Evolutionary conservation across 1,284 basidiomycete species (phyloP), one percentile per base, ranked within the genome.

Genomic region (Sporisorium exsertum): DNA sequence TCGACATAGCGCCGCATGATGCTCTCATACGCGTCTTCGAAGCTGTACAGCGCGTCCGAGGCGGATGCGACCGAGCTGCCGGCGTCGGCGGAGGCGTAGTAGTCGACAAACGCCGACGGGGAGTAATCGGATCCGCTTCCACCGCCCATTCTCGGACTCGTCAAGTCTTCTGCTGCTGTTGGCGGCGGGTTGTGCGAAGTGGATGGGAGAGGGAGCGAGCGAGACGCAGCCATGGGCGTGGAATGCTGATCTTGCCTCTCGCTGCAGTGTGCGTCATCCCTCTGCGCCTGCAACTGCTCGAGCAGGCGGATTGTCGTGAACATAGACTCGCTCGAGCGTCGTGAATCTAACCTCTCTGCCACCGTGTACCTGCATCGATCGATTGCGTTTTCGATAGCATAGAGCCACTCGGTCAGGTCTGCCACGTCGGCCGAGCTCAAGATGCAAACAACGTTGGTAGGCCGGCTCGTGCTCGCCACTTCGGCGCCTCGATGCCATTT

Each of bases 11-110:
- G 58, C 12, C 47, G 53, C 40, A 65, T 57, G 33, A 71, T 64
- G 53, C 54, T 65, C 20, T 45, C n/a, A 29, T 71, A 71, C 2
- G 68, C 63, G 35, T 65, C 63, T 50, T 71, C 63, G 29, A 60
- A 64, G 29, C 45, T 58, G 58, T 64, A 64, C 47, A 32, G 22
- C 9, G 45, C 45, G 1, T 45, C 52, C 5, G 43, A n/a, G 7
- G 32, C 20, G 2, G 54, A 24, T n/a, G 45, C 13, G 18, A 18
- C 18, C 20, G 29, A 15, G 16, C 22, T 56, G 13, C 22, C 29
- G 2, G 26, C n/a, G n/a, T 40, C 27, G 32, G 43, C 40, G 2
- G 42, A 24, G 7, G 55, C 56, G 58, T 70, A 70, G 45, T 53
- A 64, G 62, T 70, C 62, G 43, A 70, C 64, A 24, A 70, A 64